phyloP scores from a whole-genome alignment of 306 rosid species.

The Dryas octopetala region DNA sequence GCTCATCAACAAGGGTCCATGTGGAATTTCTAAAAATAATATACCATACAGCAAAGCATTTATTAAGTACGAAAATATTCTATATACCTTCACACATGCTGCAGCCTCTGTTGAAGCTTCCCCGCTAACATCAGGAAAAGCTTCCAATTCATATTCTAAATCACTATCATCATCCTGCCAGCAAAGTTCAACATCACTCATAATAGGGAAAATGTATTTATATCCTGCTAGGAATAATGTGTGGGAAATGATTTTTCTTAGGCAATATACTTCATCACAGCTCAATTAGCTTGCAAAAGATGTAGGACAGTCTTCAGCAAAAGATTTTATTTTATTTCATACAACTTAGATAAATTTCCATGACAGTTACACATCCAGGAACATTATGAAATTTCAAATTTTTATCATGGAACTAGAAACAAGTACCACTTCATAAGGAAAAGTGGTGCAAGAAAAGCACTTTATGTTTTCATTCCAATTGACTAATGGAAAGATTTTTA shows the following conservation, averaged over 20 bases:
- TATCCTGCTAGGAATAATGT: background rate
- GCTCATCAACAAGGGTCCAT: background rate
- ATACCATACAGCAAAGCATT: background rate
- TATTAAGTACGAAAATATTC: background rate
- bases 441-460: background rate
- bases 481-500: too few species aligned
- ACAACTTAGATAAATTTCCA: background rate
- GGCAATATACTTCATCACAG: background rate
- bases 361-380: background rate
- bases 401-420: background rate
- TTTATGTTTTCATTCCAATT: too few species aligned
- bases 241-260: background rate
- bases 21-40: background rate
- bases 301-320: background rate
- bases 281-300: background rate
- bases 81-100: conserved; percentile 78
- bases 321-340: background rate
- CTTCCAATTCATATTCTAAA: conserved; percentile 69
- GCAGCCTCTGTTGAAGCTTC: conserved; percentile 71
- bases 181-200: conserved; percentile 27
- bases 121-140: conserved; percentile 46
- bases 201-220: background rate
- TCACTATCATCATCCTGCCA: conserved; percentile 93
- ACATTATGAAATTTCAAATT: background rate
- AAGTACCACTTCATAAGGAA: background rate